These are phyloP conservation scores for Vickermania ingenoplastis DNA, from an alignment of 208 protist genomes.

Conservation along the genomic window DNA sequence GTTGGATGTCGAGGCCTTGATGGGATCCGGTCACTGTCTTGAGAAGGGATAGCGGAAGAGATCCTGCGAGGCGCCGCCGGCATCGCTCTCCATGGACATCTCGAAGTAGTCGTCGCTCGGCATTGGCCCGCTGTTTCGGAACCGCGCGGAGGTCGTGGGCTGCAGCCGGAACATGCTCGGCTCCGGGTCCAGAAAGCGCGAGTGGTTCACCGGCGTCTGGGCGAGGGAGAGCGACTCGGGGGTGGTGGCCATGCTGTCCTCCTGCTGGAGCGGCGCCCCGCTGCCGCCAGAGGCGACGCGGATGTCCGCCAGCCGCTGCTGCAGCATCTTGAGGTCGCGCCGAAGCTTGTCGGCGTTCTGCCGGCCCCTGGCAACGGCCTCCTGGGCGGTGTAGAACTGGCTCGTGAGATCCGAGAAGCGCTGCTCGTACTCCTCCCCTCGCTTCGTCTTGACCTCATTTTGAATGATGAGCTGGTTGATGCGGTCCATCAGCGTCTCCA, in stretches of 20 bases:
- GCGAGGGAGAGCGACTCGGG: background rate
- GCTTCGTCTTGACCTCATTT: constrained; percentile 46
- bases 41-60: background rate
- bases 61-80: background rate
- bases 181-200: background rate
- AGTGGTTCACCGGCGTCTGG: background rate
- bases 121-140: no score
- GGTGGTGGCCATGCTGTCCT: constrained; percentile 1
- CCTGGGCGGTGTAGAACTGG: constrained; percentile 44
- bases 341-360: constrained; percentile 52
- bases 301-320: constrained; percentile 19
- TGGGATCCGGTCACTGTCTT: no score
- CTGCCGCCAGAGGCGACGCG: constrained; percentile 9
- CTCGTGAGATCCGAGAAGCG: constrained; percentile 39
- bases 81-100: background rate
- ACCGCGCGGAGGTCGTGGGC: no score
- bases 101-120: background rate
- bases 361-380: constrained; percentile 49
- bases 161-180: background rate
- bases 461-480: constrained; percentile 51
- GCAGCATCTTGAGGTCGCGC: constrained; percentile 47
- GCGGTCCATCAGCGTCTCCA: constrained; percentile 42
- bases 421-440: constrained; percentile 26
- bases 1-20: no score
- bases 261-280: constrained; percentile 3